These are phyloP conservation scores for Coniferiporia weirii DNA, from an alignment of 1,284 basidiomycete species.

Conservation along the genomic window DNA sequence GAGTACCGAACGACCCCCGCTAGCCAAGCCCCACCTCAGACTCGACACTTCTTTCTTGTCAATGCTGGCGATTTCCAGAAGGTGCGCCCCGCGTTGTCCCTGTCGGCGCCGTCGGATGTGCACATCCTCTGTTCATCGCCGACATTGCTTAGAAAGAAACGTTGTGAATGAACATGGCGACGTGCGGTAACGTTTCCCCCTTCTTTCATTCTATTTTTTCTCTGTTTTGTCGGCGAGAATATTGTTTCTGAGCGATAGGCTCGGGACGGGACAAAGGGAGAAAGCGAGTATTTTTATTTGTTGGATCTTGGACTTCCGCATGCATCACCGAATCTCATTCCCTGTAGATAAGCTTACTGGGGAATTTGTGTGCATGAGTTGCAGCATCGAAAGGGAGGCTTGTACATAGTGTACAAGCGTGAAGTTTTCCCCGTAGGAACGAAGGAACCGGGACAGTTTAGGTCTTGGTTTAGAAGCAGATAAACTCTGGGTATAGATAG, in stretches of 20 bases:
- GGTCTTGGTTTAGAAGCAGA: background rate
- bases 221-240: background rate
- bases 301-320: no score
- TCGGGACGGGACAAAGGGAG: no score
- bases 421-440: background rate
- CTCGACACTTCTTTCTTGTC: conserved; percentile 7
- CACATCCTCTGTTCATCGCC: conserved; percentile 15
- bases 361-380: no score
- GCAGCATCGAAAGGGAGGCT: no score
- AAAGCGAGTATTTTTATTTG: no score
- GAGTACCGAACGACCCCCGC: background rate
- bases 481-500: background rate
- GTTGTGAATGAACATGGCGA: background rate
- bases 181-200: background rate
- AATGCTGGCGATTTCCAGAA: conserved; percentile 3
- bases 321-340: no score
- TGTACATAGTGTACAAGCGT: no score
- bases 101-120: background rate
- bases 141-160: conserved; percentile 18
- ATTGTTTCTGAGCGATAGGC: no score
- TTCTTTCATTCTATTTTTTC: background rate
- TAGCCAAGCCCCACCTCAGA: background rate
- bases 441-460: background rate
- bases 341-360: no score
- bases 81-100: background rate